Evolutionary conservation across 2,329 filamentous ascomycete genomes (phyloP).

Genomic region (Neoarthrinium moseri): DNA sequence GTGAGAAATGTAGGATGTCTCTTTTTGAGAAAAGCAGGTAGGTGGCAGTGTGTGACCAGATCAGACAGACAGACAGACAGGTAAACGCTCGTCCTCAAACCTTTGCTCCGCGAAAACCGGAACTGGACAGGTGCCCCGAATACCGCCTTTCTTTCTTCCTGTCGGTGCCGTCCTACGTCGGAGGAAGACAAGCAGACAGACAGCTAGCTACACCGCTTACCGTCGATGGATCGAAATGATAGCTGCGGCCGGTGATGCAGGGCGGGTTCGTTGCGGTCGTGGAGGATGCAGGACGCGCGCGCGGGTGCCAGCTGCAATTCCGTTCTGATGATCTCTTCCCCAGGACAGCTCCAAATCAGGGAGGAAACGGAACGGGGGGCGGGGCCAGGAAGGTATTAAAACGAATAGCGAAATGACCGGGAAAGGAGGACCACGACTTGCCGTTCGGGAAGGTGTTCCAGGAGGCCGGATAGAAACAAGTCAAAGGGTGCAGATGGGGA

Average conservation of each 20-base stretch:
- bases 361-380: neutral
- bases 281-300: neutral
- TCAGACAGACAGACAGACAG: constrained; percentile 3
- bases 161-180: no score
- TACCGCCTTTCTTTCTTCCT: neutral
- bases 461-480: neutral
- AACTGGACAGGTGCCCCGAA: constrained; percentile 16
- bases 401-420: neutral
- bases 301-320: constrained; percentile 1
- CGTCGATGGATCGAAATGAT: neutral
- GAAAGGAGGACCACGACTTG: no score
- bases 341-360: constrained; percentile 1
- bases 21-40: constrained; percentile 20
- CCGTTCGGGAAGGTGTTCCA: neutral
- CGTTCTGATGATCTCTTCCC: constrained; percentile 2
- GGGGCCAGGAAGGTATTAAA: neutral
- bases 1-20: constrained; percentile 24
- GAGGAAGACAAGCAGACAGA: no score
- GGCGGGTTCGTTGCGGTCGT: neutral
- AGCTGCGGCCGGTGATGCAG: constrained; percentile 1
- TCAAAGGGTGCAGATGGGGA: neutral
- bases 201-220: constrained; percentile 3
- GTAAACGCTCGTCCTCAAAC: constrained; percentile 34
- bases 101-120: constrained; percentile 32
- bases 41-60: no score